These are phyloP conservation scores for Styphnolobium japonicum DNA, from an alignment of 306 rosid species.

Conservation along the genomic window DNA sequence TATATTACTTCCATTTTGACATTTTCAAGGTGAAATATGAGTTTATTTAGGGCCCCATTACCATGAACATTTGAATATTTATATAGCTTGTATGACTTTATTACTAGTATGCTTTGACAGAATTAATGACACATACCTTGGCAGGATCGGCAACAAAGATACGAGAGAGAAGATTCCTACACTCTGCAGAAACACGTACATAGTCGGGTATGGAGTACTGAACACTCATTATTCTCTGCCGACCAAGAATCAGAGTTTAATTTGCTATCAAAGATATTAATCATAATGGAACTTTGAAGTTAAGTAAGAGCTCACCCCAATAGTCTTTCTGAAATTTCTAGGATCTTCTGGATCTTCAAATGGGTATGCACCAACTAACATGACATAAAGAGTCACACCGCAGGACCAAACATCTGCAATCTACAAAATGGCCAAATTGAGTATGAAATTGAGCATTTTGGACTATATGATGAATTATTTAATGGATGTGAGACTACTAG, in stretches of 20 bases:
- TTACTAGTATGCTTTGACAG: background rate
- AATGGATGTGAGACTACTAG: background rate
- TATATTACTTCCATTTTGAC: background rate
- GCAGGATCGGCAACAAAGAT: constrained; percentile 89
- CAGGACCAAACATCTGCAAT: constrained; percentile 99
- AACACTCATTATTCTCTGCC: constrained; percentile 80
- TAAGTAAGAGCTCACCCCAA: constrained; percentile 58
- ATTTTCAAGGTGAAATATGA: background rate
- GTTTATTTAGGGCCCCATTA: background rate
- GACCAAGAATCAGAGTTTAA: constrained; percentile 26
- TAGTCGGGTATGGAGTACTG: constrained; percentile 96
- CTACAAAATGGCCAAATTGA: constrained; percentile 44
- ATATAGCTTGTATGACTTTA: background rate
- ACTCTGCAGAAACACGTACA: constrained; percentile 82
- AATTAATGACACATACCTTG: constrained; percentile 47
- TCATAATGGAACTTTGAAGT: constrained; percentile 1
- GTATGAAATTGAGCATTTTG: background rate
- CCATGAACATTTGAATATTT: background rate
- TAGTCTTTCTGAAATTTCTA: constrained; percentile 88
- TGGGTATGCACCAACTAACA: constrained; percentile 97
- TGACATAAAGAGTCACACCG: constrained; percentile 94
- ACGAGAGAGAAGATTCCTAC: constrained; percentile 72
- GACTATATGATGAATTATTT: background rate
- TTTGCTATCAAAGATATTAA: background rate
- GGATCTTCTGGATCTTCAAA: constrained; percentile 99